Evolutionary conservation across 179 eudicot genomes (phyloP).

Genomic region (Sideroxylon spinosum): DNA sequence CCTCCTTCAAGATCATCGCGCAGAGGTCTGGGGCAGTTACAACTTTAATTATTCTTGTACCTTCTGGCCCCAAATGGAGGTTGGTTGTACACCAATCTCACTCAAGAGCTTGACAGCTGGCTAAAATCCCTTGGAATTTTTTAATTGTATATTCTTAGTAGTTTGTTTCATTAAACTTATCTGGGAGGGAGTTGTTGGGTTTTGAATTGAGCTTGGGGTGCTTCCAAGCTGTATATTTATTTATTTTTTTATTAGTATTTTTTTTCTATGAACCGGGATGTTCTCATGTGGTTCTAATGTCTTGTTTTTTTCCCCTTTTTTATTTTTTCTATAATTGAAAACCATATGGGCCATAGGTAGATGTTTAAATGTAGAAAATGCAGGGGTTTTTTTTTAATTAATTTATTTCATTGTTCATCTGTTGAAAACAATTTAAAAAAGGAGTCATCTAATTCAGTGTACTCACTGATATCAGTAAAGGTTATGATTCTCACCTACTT

Average conservation of each 20-base stretch:
- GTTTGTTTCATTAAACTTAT: slow-evolving; percentile 25
- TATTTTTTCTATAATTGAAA: slow-evolving; percentile 30
- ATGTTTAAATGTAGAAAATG: slow-evolving; percentile 19
- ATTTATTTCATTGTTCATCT: slow-evolving; percentile 2
- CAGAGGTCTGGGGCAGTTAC: slow-evolving; percentile 55
- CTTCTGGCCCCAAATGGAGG: neutral
- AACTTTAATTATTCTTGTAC: slow-evolving; percentile 29
- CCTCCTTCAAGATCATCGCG: slow-evolving; percentile 43
- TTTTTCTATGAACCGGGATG: slow-evolving; percentile 17
- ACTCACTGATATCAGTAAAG: neutral
- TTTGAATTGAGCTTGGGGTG: slow-evolving; percentile 29
- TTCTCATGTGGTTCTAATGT: slow-evolving; percentile 53
- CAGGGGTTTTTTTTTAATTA: neutral
- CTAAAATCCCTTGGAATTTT: slow-evolving; percentile 34
- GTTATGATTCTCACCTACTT: too few relatives aligned
- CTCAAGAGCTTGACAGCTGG: neutral
- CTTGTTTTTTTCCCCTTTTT: slow-evolving; percentile 17
- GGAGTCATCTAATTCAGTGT: slow-evolving; percentile 4
- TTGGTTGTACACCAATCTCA: slow-evolving; percentile 23
- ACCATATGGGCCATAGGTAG: slow-evolving; percentile 38
- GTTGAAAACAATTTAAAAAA: slow-evolving; percentile 12
- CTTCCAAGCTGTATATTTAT: slow-evolving; percentile 22
- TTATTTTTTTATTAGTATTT: slow-evolving; percentile 15
- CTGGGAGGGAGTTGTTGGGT: slow-evolving; percentile 26
- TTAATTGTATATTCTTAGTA: slow-evolving; percentile 55